Conservation (phyloP, 2,329 filamentous ascomycete species). For the Verruconis gallopava region DNA sequence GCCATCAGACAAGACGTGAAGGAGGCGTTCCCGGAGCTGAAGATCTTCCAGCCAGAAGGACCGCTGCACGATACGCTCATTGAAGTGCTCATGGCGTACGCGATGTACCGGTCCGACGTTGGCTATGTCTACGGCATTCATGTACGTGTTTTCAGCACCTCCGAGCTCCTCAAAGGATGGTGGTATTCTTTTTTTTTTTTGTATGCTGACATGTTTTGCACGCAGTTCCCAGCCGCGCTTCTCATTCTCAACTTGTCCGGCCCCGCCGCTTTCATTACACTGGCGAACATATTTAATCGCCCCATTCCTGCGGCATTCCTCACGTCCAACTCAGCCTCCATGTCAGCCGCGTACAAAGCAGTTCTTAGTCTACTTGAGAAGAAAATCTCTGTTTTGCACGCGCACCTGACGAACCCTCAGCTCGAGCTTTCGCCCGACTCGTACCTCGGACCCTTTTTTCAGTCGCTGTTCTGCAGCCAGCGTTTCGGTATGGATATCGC, state of each 20-base stretch:
- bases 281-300: constrained; percentile 68
- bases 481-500: constrained; percentile 58
- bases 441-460: constrained; percentile 50
- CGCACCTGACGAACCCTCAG: constrained; percentile 44
- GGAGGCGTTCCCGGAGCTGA: constrained; percentile 56
- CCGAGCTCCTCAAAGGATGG: constrained; percentile 8
- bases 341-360: constrained; percentile 54
- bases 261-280: constrained; percentile 52
- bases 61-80: constrained; percentile 56
- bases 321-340: constrained; percentile 54
- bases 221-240: constrained; percentile 56
- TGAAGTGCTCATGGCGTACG: constrained; percentile 65
- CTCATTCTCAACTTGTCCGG: constrained; percentile 58
- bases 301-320: constrained; percentile 64
- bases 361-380: constrained; percentile 52
- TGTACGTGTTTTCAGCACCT: constrained; percentile 27
- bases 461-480: constrained; percentile 41
- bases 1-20: constrained; percentile 53
- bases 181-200: constrained; percentile 3
- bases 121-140: constrained; percentile 65
- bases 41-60: constrained; percentile 57
- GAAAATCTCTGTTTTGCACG: constrained; percentile 51
- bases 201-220: not conserved
- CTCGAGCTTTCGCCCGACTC: constrained; percentile 24
- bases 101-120: constrained; percentile 71